Evolutionary conservation across 2,329 filamentous ascomycete species (phyloP).

Genomic region (Aspergillus caelatus): DNA sequence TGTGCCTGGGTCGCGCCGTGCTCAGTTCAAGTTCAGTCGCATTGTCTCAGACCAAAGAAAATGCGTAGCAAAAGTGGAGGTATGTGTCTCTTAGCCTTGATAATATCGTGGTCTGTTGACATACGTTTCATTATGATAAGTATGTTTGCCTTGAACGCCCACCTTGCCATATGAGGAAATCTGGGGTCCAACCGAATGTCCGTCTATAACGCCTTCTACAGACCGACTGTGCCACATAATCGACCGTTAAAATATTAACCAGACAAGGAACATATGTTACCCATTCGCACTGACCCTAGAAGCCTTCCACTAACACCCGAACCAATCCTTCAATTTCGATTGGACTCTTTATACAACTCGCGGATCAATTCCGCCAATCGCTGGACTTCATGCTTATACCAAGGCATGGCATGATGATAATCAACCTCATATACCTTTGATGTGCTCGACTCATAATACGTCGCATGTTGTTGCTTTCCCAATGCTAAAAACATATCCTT

Average conservation of each 20-base stretch:
- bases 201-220: not conserved
- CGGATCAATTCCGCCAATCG: constrained; percentile 19
- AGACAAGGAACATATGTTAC: not conserved
- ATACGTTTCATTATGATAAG: not conserved
- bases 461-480: constrained; percentile 19
- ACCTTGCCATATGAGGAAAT: not conserved
- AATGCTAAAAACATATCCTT: constrained; percentile 21
- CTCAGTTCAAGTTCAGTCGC: too few relatives aligned
- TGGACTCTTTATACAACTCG: constrained; percentile 12
- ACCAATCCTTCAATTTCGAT: not conserved
- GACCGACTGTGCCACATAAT: not conserved
- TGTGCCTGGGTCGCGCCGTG: too few relatives aligned
- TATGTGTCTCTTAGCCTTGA: too few relatives aligned
- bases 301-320: not conserved
- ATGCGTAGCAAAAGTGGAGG: too few relatives aligned
- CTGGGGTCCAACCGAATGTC: too few relatives aligned
- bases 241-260: not conserved
- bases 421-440: constrained; percentile 22
- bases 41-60: too few relatives aligned
- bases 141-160: not conserved
- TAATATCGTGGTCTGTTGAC: too few relatives aligned
- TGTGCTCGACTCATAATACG: constrained; percentile 16
- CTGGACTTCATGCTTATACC: constrained; percentile 22
- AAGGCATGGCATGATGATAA: constrained; percentile 31
- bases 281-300: not conserved